These are phyloP conservation scores for Xerocomus potaroensis DNA, from an alignment of 768 basidiomycete species.

Conservation along the genomic window DNA sequence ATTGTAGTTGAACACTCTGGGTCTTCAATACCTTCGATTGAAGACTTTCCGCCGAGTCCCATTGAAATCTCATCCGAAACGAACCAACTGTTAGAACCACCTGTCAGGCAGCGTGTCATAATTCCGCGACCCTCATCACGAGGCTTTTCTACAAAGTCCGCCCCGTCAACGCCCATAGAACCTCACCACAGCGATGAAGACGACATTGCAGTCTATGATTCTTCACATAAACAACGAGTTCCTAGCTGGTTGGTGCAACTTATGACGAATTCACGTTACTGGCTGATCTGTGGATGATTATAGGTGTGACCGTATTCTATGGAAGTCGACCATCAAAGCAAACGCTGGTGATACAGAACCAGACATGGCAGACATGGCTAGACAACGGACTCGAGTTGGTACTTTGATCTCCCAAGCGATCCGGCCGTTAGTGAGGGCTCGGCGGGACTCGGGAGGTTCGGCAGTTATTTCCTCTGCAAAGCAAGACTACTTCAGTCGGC, in stretches of 20 bases:
- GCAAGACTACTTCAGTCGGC: constrained; percentile 22
- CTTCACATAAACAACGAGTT: constrained; percentile 75
- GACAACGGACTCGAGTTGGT: constrained; percentile 46
- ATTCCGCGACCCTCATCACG: constrained; percentile 27
- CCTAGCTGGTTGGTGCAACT: constrained; percentile 67
- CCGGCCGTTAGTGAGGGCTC: constrained; percentile 39
- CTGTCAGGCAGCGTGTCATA: constrained; percentile 16
- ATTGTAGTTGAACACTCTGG: constrained; percentile 26
- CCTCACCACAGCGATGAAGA: constrained; percentile 35
- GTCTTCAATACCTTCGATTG: constrained; percentile 21
- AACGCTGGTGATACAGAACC: constrained; percentile 41
- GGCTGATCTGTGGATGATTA: constrained; percentile 3
- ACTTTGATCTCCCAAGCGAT: constrained; percentile 54
- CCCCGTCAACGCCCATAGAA: constrained; percentile 32
- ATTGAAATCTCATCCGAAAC: constrained; percentile 12
- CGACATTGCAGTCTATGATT: constrained; percentile 71
- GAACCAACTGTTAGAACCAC: constrained; percentile 16
- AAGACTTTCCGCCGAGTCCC: constrained; percentile 23
- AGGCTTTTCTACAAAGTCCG: constrained; percentile 27
- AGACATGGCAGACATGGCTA: constrained; percentile 25
- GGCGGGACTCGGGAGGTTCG: constrained; percentile 36
- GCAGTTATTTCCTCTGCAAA: constrained; percentile 15
- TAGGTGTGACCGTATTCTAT: constrained; percentile 84
- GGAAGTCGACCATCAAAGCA: constrained; percentile 65
- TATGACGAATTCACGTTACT: not conserved